These are phyloP conservation scores for Guyanaporus albipodus DNA, from an alignment of 768 basidiomycete species.

Conservation along the genomic window DNA sequence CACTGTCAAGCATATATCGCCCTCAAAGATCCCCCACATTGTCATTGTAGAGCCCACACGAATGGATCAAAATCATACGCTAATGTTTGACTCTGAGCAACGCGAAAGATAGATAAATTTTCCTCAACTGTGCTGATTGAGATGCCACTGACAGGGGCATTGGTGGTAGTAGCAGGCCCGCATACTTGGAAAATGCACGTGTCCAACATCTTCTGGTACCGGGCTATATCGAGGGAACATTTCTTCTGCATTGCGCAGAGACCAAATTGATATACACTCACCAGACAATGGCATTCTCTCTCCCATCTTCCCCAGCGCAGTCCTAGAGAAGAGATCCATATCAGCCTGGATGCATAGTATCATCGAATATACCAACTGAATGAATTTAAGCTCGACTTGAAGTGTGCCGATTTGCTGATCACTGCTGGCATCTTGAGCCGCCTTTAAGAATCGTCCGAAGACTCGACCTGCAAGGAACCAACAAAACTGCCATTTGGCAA, in stretches of 20 bases:
- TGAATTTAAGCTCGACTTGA: slow-evolving; percentile 60
- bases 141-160: slow-evolving; percentile 4
- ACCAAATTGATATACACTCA: slow-evolving; percentile 20
- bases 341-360: not conserved
- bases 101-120: slow-evolving; percentile 7
- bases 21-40: slow-evolving; percentile 5
- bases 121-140: slow-evolving; percentile 8
- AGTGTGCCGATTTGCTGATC: slow-evolving; percentile 56
- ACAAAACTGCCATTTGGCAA: slow-evolving; percentile 43
- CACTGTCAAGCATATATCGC: not conserved
- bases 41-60: slow-evolving; percentile 5
- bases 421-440: slow-evolving; percentile 54
- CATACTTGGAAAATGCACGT: slow-evolving; percentile 11
- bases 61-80: slow-evolving; percentile 12
- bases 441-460: slow-evolving; percentile 61
- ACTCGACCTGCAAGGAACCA: slow-evolving; percentile 71
- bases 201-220: slow-evolving; percentile 24
- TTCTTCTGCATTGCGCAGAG: not conserved
- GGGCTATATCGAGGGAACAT: slow-evolving; percentile 7
- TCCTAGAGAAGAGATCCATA: slow-evolving; percentile 31
- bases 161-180: not conserved
- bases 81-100: slow-evolving; percentile 5
- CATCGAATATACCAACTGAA: slow-evolving; percentile 44
- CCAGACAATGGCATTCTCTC: slow-evolving; percentile 64
- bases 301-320: slow-evolving; percentile 58